phyloP scores from a whole-genome alignment of 2,329 filamentous ascomycete genomes.

The Penicillium occitanis region DNA sequence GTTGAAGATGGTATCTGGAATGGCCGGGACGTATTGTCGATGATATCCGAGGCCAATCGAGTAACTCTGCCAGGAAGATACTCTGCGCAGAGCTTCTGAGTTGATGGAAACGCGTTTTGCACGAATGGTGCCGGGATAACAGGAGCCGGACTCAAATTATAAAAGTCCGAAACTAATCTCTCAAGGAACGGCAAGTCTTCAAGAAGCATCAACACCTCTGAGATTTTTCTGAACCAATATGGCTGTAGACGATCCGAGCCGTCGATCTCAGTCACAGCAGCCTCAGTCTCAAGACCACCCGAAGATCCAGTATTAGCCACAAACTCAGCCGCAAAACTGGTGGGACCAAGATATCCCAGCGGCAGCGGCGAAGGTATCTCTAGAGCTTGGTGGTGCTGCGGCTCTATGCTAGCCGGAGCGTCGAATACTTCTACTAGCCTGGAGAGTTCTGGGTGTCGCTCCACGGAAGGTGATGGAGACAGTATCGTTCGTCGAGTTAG shows the following conservation, averaged over 20 bases:
- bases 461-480: not conserved
- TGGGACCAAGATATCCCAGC: slow-evolving; percentile 37
- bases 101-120: slow-evolving; percentile 2
- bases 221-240: slow-evolving; percentile 10
- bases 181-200: slow-evolving; percentile 1
- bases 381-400: not conserved
- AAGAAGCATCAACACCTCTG: not conserved
- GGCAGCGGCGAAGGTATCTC: slow-evolving; percentile 24
- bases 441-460: not conserved
- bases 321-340: slow-evolving; percentile 34
- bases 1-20: slow-evolving; percentile 27
- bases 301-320: slow-evolving; percentile 26
- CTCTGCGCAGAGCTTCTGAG: not conserved
- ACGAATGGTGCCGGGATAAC: slow-evolving; percentile 13
- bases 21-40: slow-evolving; percentile 30
- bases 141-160: not conserved
- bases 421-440: not conserved
- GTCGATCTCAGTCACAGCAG: not conserved
- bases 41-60: slow-evolving; percentile 1
- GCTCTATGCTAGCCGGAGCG: not conserved
- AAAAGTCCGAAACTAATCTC: slow-evolving; percentile 2
- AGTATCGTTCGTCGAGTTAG: not conserved
- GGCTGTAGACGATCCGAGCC: not conserved
- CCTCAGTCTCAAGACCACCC: slow-evolving; percentile 18
- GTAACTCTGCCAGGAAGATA: not conserved